These are phyloP conservation scores for Mucor lusitanicus DNA, from an alignment of 371 early-diverging fungal species.

Conservation along the genomic window DNA sequence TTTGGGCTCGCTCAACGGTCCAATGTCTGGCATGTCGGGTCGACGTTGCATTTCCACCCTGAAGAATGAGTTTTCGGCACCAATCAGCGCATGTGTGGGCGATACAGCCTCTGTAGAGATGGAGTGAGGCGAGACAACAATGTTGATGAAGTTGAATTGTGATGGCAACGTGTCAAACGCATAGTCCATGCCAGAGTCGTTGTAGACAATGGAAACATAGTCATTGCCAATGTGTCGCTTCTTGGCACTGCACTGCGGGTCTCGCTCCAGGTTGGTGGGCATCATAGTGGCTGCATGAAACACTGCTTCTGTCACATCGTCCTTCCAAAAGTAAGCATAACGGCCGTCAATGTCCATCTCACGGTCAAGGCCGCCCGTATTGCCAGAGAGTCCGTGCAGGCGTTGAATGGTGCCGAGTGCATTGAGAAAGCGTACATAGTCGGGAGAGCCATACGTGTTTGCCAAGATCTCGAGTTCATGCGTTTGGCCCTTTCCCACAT, in stretches of 20 bases:
- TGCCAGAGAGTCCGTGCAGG: conserved; percentile 56
- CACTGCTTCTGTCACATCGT: conserved; percentile 85
- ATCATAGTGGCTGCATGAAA: conserved; percentile 94
- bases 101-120: conserved; percentile 44
- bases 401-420: conserved; percentile 77
- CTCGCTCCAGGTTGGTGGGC: conserved; percentile 78
- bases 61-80: conserved; percentile 56
- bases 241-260: conserved; percentile 79
- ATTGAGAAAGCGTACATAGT: conserved; percentile 81
- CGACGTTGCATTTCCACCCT: conserved; percentile 72
- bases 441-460: conserved; percentile 83
- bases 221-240: conserved; percentile 97
- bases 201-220: conserved; percentile 90
- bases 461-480: conserved; percentile 83
- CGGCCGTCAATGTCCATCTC: conserved; percentile 85
- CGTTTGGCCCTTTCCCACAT: conserved; percentile 84
- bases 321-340: conserved; percentile 82
- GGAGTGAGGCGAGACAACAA: conserved; percentile 79
- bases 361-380: conserved; percentile 90
- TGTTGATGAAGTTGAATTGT: conserved; percentile 94
- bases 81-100: conserved; percentile 29
- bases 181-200: conserved; percentile 84
- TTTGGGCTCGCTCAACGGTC: conserved; percentile 80
- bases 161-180: conserved; percentile 89
- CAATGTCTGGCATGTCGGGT: conserved; percentile 83